Base-by-base conservation (phyloP, 495 filamentous ascomycete genomes). In the Penicillium canescens region DNA sequence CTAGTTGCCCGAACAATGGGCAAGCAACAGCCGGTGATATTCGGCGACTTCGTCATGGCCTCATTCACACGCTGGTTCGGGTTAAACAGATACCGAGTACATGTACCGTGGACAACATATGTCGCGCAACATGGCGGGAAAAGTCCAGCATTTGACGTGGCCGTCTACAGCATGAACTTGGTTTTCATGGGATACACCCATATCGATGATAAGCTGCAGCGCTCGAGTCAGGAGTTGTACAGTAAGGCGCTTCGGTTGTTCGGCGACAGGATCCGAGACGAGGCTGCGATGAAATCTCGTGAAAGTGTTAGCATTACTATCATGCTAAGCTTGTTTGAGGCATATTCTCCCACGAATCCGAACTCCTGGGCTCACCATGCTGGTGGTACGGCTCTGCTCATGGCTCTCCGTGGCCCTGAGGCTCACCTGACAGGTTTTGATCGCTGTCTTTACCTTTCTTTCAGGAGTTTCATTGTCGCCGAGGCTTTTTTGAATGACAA, bases 281-380 rank as follows among this genome's bases (percentile, higher is more conserved):
- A 53, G 23, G 35, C 24, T 8, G 35, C 44, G 14, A 60, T 65
- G 36, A 48, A 56, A 8, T 59, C 57, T 3, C 47, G 60, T 3
- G 65, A 71, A 14, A 70, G 60, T 8, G 48, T 68, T 2, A 61
- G 60, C 56, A 67, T 61, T 21, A 65, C 62, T 4, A 61, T 67
- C 16, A 49, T 60, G 4, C 62, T 70, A 16, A 65, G 60, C 42
- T 52, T 70, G 31, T 70, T 67, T 26, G 67, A 72, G 49, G 43
- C 64, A n/a, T 62, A 67, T 46, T 61, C 60, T 5, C 56, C 63
- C 13, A 70, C 69, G 4, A 45, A 58, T n/a, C 43, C 55, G 13
- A 48, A 65, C 36, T 62, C 67, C 1, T 73, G 66, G 65, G 56
- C 68, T 6, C 56, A 56, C 28, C 68, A 71, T 55, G 67, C 70